Evolutionary conservation across 2,329 filamentous ascomycete species (phyloP), one percentile per base, ranked within the genome.

Genomic region (Aspergillus clavatus): DNA sequence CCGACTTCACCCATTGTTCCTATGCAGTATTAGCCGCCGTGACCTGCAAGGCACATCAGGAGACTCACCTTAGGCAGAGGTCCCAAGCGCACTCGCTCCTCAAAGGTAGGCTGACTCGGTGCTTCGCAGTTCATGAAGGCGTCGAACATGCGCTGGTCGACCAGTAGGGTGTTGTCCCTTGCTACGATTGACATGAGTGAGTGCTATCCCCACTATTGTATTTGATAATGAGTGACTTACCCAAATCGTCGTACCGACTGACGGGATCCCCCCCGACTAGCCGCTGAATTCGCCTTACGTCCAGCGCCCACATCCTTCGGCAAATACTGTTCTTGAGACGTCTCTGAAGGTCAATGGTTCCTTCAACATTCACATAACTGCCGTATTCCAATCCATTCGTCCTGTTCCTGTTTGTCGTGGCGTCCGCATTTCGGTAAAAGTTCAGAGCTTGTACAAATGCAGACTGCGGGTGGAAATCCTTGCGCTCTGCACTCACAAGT

Each of bases 341-440:
- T 24, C 57, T 63, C 44, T 70, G 66, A 38, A 72, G 60, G 7
- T 69, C 62, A 40, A 72, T 69, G 18, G 65, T 64, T 22, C 69
- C 69, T 47, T 68, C 59, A n/a, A 70, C 62, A 49, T 72, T 72
- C 39, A 66, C 59, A 51, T 73, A 74, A 47, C 63, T 68, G 31
- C 69, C 70, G 41, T 68, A 58, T 3, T 68, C 61, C 37, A 74
- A 49, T 3, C 70, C 71, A 28, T 59, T 62, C 4, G 57, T 63
- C 22, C 69, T 63, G 36, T 63, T 62, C 29, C 61, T 58, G 26
- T 61, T 60, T 2, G 68, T 62, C 5, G 69, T 66, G 22, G 57
- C 45, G 43, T 70, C 68, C 3, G 68, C 63, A 44, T 57, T 66
- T 18, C 67, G 63, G 42, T 68, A 72, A 46, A 73, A 71, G 23